phyloP scores from a whole-genome alignment of 2,329 filamentous ascomycete genomes.

The Torrubiellomyces zombiae region DNA sequence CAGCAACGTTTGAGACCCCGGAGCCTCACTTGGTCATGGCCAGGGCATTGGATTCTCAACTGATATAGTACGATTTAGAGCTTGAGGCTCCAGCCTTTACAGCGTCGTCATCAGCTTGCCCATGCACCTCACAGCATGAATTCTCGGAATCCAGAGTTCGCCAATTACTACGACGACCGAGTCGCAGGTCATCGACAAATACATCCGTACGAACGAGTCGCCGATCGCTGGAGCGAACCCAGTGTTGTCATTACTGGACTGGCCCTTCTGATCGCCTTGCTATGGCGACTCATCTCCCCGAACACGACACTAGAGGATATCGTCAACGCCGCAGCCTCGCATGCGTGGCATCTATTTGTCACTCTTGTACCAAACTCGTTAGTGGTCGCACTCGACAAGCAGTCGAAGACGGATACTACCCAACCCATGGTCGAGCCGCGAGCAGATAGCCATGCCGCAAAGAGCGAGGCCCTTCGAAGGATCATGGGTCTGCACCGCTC shows the following conservation, averaged over 20 bases:
- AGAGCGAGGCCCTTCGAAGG: conserved; percentile 47
- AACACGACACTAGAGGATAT: conserved; percentile 13
- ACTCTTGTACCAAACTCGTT: conserved; percentile 37
- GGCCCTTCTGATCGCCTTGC: conserved; percentile 15
- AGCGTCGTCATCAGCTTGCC: conserved; percentile 7
- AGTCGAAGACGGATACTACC: conserved; percentile 30
- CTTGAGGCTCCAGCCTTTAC: conserved; percentile 1
- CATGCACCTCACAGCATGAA: conserved; percentile 15
- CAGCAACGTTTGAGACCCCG: conserved; percentile 1
- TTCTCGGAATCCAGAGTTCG: conserved; percentile 15
- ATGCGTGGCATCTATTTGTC: conserved; percentile 46
- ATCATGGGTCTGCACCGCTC: conserved; percentile 41
- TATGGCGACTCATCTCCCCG: conserved; percentile 18
- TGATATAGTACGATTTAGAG: conserved; percentile 3
- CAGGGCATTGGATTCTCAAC: conserved; percentile 4
- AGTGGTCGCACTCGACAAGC: conserved; percentile 39
- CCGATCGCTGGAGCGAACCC: conserved; percentile 18
- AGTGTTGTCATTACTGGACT: conserved; percentile 17
- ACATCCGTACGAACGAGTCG: conserved; percentile 10
- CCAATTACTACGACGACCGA: conserved; percentile 19
- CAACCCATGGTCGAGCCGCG: conserved; percentile 19
- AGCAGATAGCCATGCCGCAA: conserved; percentile 33
- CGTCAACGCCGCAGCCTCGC: conserved; percentile 15
- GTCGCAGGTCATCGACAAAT: conserved; percentile 16
- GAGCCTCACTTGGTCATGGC: conserved; percentile 7